Base-by-base conservation (phyloP, 148 eudicot species). In the Spergularia bocconei region DNA sequence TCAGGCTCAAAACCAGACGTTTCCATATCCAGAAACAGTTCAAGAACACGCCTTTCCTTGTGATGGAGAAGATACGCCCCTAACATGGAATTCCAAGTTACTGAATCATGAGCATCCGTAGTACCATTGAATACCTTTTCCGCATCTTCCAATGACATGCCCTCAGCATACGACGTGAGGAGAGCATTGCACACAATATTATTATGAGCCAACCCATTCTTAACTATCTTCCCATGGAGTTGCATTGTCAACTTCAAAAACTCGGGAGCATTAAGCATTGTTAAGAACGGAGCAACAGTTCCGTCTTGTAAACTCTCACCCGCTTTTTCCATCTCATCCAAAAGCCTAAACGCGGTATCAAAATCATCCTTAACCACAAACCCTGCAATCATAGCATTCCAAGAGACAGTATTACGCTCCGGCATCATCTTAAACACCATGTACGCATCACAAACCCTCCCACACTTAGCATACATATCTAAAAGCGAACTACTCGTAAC, bases 31-130 rank as follows among this genome's bases (percentile, higher is more conserved):
- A 74, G 60, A 73, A 88, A 88, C 74, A 92, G 86, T 72, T 82
- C 19, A 55, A 92, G 81, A 19, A 84, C 91, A 81, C 76, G 79
- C 25, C 48, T 54, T 69, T 66, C 84, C 71, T 80, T 58, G 21
- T 75, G 83, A 84, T 86, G 85, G 23, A 71, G 81, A 25, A 85
- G 65, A 63, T 85, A 89, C 13, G 91, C 91, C 19, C 86, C 90
- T 70, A 90, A 71, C 91, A 92, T 84, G 67, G 92, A 87, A 73
- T 92, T 90, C 97, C 97, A 90, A 13, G 95, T 85, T 21, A 92
- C 87, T 48, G 83, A 76, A 77, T 92, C 92, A 68, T 78, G 81
- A n/a, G 76, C 76, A 58, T 60, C 79, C 48, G 53, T 57, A 61
- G 79, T 79, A 84, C 74, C 58, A 29, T 79, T 69, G 73, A 92